A percentile compares a stretch with the other conserved stretches of the same genome.
Conservation (phyloP, 2,329 filamentous ascomycete species). For the Phaeophleospora eucalypticola region DNA sequence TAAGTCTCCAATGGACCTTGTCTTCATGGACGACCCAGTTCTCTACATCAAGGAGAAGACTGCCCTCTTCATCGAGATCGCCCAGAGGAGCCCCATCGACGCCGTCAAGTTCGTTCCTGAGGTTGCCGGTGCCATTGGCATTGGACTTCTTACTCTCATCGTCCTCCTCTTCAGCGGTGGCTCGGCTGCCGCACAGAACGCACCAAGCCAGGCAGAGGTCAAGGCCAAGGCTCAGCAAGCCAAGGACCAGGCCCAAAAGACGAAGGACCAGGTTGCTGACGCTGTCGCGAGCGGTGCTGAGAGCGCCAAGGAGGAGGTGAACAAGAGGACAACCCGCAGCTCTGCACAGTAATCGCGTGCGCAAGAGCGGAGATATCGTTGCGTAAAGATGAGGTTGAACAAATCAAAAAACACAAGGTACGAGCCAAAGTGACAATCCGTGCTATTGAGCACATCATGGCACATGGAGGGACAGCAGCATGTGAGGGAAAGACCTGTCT, state of each 20-base stretch:
- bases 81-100: conserved; percentile 74
- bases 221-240: conserved; percentile 71
- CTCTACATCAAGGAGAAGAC: conserved; percentile 87
- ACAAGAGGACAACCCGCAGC: conserved; percentile 44
- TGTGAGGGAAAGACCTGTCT: background rate
- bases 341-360: conserved; percentile 13
- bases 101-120: conserved; percentile 88
- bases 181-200: conserved; percentile 55
- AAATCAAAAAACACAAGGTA: background rate
- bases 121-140: conserved; percentile 75
- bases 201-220: conserved; percentile 60
- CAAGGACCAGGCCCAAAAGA: conserved; percentile 65
- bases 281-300: conserved; percentile 59
- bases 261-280: conserved; percentile 67
- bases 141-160: conserved; percentile 64
- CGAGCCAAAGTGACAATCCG: background rate
- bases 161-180: conserved; percentile 64
- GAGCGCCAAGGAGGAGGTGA: conserved; percentile 69
- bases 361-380: background rate
- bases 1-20: conserved; percentile 70
- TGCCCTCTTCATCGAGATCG: conserved; percentile 82
- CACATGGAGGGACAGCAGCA: background rate
- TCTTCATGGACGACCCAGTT: conserved; percentile 88
- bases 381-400: background rate
- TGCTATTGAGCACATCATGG: background rate